These are phyloP conservation scores for Kockovaella imperatae DNA, from an alignment of 768 basidiomycete species.

Conservation along the genomic window DNA sequence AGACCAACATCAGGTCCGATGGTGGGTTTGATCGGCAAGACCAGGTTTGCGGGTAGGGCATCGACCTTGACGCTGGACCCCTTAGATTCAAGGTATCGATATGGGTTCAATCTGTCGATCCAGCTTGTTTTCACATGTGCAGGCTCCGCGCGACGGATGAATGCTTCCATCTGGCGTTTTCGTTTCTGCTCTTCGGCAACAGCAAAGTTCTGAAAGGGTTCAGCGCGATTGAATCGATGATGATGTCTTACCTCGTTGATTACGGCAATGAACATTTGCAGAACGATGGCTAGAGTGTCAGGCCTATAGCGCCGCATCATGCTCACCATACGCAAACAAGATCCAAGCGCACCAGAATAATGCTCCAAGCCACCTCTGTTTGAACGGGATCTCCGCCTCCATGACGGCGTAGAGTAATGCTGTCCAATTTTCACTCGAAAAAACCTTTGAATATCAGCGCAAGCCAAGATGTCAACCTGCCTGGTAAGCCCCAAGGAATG, in stretches of 20 bases:
- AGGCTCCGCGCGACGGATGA: conserved; percentile 50
- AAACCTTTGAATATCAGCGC: conserved; percentile 52
- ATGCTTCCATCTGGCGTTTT: conserved; percentile 63
- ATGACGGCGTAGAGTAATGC: conserved; percentile 42
- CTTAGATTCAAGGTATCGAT: conserved; percentile 68
- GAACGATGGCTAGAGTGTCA: conserved; percentile 60
- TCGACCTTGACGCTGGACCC: conserved; percentile 66
- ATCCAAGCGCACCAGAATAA: conserved; percentile 76
- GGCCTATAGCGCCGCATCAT: background rate
- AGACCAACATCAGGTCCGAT: conserved; percentile 48
- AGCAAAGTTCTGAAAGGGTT: conserved; percentile 59
- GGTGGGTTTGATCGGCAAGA: conserved; percentile 71
- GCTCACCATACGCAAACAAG: conserved; percentile 82
- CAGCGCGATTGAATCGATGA: conserved; percentile 1
- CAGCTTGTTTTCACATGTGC: conserved; percentile 52
- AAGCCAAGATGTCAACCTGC: conserved; percentile 16
- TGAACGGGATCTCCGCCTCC: conserved; percentile 55
- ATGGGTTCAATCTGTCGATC: conserved; percentile 74
- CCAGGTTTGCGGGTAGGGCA: conserved; percentile 61
- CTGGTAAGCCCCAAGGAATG: conserved; percentile 76
- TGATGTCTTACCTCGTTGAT: conserved; percentile 60
- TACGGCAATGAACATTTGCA: conserved; percentile 95
- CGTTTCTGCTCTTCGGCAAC: conserved; percentile 87
- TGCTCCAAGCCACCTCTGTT: conserved; percentile 63
- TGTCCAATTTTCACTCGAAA: conserved; percentile 83